Evolutionary conservation across 192 early-diverging fungal species (phyloP).

Genomic region (Gryganskiella cystojenkinii): DNA sequence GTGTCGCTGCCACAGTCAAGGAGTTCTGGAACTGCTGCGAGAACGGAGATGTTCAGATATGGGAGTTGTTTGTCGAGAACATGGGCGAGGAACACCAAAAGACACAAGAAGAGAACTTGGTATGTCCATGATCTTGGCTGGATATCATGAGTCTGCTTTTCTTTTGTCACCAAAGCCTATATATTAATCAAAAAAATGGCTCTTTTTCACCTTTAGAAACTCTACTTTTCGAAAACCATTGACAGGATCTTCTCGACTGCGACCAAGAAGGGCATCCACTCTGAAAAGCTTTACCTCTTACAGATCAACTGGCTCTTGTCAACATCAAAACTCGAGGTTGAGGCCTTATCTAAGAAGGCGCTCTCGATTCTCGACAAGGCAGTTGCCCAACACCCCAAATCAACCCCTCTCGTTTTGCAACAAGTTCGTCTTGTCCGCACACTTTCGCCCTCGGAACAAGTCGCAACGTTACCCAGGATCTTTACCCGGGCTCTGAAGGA

Average conservation of each 20-base stretch:
- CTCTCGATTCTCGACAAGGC: conserved; percentile 54
- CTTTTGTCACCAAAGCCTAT: neutral
- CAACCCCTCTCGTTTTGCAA: conserved; percentile 16
- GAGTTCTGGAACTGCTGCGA: conserved; percentile 47
- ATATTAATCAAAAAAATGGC: neutral
- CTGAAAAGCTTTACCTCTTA: conserved; percentile 62
- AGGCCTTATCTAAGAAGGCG: conserved; percentile 43
- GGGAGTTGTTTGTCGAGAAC: conserved; percentile 72
- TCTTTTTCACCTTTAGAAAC: conserved; percentile 45
- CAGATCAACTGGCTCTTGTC: conserved; percentile 59
- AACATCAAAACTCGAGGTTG: conserved; percentile 40
- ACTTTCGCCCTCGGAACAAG: conserved; percentile 29
- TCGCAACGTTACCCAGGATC: conserved; percentile 37
- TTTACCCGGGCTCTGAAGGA: conserved; percentile 53
- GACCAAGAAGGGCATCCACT: conserved; percentile 51
- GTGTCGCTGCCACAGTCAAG: conserved; percentile 65
- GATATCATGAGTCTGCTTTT: conserved; percentile 17
- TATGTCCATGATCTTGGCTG: conserved; percentile 6
- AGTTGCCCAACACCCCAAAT: conserved; percentile 53
- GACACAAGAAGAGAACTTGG: conserved; percentile 66
- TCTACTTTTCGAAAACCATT: conserved; percentile 70
- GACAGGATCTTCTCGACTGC: conserved; percentile 61
- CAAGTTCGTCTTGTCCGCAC: conserved; percentile 36
- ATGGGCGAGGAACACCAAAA: conserved; percentile 57
- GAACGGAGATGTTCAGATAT: conserved; percentile 62